These are phyloP conservation scores for Nematocida ironsii DNA, from an alignment of 371 early-diverging fungal genomes.

Conservation along the genomic window DNA sequence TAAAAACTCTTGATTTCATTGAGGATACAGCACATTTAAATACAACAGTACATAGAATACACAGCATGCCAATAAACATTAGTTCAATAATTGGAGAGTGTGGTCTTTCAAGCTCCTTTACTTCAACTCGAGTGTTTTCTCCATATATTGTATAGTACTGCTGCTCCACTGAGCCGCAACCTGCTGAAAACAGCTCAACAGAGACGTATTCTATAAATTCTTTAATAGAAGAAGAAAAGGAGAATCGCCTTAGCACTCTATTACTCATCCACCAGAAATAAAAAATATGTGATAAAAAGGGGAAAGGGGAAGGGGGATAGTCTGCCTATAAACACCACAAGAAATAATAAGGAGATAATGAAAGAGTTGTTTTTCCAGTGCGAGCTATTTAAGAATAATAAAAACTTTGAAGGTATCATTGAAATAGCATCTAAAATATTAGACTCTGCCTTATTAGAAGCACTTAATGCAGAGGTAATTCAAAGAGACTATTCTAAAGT, in stretches of 20 bases:
- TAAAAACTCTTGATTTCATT: slow-evolving; percentile 10
- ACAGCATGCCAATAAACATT: slow-evolving; percentile 34
- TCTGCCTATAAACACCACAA: not conserved
- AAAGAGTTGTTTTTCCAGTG: slow-evolving; percentile 18
- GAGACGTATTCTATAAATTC: slow-evolving; percentile 14
- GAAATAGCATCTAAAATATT: not conserved
- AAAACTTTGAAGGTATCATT: slow-evolving; percentile 14
- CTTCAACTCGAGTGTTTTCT: slow-evolving; percentile 6
- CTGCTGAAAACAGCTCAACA: slow-evolving; percentile 36
- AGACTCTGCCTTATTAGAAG: not conserved
- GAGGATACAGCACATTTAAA: slow-evolving; percentile 27
- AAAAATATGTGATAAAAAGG: slow-evolving; percentile 5
- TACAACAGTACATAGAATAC: slow-evolving; percentile 24
- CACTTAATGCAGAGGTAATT: slow-evolving; percentile 6
- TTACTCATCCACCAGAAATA: not conserved
- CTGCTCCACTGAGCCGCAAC: slow-evolving; percentile 6
- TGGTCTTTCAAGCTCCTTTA: slow-evolving; percentile 27
- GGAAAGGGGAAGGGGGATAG: not conserved
- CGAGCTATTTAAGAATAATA: slow-evolving; percentile 8
- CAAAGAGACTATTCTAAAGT: not conserved
- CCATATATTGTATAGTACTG: slow-evolving; percentile 7
- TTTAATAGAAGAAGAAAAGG: slow-evolving; percentile 12
- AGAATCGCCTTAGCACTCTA: slow-evolving; percentile 23
- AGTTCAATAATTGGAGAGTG: slow-evolving; percentile 27
- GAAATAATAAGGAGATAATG: slow-evolving; percentile 12